These are phyloP conservation scores for Emericellopsis terricola DNA, from an alignment of 495 filamentous ascomycete genomes.

Conservation along the genomic window DNA sequence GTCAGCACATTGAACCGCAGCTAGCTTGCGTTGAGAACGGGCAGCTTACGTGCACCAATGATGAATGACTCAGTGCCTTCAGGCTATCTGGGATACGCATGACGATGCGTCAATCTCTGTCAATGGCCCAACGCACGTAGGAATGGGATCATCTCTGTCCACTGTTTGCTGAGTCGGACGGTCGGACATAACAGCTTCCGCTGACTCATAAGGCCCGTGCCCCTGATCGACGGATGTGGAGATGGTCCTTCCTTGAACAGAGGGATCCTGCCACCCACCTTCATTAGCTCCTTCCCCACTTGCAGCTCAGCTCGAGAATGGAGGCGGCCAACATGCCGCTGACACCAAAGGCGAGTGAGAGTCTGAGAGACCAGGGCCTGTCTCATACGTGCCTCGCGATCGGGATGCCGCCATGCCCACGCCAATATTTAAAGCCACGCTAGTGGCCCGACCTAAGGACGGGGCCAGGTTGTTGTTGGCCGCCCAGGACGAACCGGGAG, in stretches of 20 bases:
- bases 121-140: too few relatives aligned
- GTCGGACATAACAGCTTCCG: too few relatives aligned
- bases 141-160: too few relatives aligned
- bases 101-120: too few relatives aligned
- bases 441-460: conserved; percentile 16
- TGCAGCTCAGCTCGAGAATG: conserved; percentile 11
- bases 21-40: too few relatives aligned
- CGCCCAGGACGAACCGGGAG: conserved; percentile 18
- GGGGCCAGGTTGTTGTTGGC: conserved; percentile 20
- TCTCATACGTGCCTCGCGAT: conserved; percentile 16
- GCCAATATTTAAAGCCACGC: conserved; percentile 17
- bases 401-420: conserved; percentile 18
- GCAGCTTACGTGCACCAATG: too few relatives aligned
- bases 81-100: too few relatives aligned
- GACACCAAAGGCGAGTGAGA: conserved; percentile 11
- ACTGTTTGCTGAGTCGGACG: too few relatives aligned
- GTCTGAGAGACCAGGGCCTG: conserved; percentile 23
- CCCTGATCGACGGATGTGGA: too few relatives aligned
- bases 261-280: conserved; percentile 25
- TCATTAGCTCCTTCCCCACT: conserved; percentile 14
- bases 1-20: too few relatives aligned
- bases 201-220: too few relatives aligned
- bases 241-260: conserved; percentile 26
- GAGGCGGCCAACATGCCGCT: conserved; percentile 9
- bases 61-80: too few relatives aligned